phyloP scores from a whole-genome alignment of 2,329 filamentous ascomycete species.

The Pseudogymnoascus sp. region DNA sequence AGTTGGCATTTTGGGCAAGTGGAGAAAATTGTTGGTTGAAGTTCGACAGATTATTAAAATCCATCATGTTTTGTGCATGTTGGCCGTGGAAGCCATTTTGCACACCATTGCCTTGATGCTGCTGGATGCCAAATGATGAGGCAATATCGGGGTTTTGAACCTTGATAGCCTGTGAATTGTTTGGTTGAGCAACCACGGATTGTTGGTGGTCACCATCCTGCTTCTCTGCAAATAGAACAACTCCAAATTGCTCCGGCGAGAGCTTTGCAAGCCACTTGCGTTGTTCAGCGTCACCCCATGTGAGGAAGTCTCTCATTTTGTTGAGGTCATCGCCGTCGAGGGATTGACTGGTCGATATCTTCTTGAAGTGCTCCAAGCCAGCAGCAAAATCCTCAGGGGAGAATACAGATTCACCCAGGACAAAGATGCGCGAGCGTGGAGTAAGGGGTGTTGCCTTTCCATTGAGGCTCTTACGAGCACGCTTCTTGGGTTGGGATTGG shows the following conservation, averaged over 20 bases:
- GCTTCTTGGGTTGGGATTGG: not conserved
- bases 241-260: not conserved
- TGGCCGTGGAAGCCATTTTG: not conserved
- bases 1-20: not conserved
- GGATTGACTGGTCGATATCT: not conserved
- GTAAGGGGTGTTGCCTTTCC: not conserved
- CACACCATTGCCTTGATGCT: not conserved
- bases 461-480: not conserved
- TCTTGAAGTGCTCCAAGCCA: not conserved
- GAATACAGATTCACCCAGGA: not conserved
- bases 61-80: not conserved
- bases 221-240: constrained; percentile 2
- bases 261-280: not conserved
- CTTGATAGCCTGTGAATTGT: not conserved
- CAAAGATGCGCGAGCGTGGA: not conserved
- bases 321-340: not conserved
- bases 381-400: not conserved
- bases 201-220: not conserved
- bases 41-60: not conserved
- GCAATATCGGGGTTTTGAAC: not conserved
- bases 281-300: not conserved
- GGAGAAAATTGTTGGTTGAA: not conserved
- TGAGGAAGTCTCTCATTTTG: not conserved
- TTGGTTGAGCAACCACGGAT: not conserved
- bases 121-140: not conserved